Base-by-base conservation (phyloP, 192 early-diverging fungal genomes). In the Diversispora eburnea region DNA sequence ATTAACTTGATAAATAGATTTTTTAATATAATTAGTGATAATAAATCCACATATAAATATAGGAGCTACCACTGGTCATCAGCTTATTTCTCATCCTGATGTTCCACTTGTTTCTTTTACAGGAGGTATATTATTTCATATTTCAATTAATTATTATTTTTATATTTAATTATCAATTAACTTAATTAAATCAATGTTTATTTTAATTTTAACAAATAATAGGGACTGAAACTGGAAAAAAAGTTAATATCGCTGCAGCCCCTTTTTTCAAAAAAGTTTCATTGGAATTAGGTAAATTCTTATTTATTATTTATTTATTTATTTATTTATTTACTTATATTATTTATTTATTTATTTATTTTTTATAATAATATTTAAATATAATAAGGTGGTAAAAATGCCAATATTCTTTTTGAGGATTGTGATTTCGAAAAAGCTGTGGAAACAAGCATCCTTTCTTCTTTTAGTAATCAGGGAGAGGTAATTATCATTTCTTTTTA, bases 401-500 rank as follows among this genome's bases (percentile, higher is more conserved):
- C 91, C 22, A 87, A 84, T 79, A 77, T 90, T 63, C 75, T 92
- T 12, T 92, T 91, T 80, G 84, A 75, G 42, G 91, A 92, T 77
- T 86, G 84, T 71, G 78, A 91, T 74, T 80, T 91, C 33, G 86
- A 89, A 12, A 65, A 83, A 61, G 85, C 88, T 0, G 73, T 91
- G 10, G 77, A 76, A 13, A 88, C 84, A 5, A 83, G 82, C 17
- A 57, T 94, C 22, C 77, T 82, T 2, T 80, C 84, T 3, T 78
- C 83, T 5, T 94, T 90, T 79, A 76, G 79, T 17, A 94, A 92
- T 79, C 90, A 94, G 60, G 92, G 92, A 22, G 91, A 91, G 75
- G 75, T 76, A 43, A 76, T 59, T 10, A 5, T 48, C 7, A 54
- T 20, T 17, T 46, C 42, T 52, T n/a, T 45, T 8, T 42, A 3